Percentiles rank a stretch among this genome's conserved stretches.
phyloP scores from a whole-genome alignment of 352 stramenopile genomes.

The Phytophthora aleatoria region DNA sequence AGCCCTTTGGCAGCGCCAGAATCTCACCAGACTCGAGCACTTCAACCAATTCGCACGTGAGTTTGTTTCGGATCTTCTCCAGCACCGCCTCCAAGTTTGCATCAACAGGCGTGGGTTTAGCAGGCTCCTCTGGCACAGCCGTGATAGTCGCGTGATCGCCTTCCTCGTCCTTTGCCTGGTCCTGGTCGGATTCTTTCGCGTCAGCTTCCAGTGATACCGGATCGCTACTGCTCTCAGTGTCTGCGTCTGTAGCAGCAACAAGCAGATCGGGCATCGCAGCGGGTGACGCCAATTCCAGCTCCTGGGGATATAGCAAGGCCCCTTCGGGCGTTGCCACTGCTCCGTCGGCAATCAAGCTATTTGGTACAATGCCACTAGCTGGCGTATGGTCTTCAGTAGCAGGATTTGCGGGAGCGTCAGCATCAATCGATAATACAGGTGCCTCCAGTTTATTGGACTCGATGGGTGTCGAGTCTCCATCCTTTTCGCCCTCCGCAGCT shows the following conservation, averaged over 20 bases:
- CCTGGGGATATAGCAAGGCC: slow-evolving; percentile 23
- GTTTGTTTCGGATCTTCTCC: slow-evolving; percentile 62
- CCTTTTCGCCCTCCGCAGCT: neutral
- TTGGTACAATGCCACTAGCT: slow-evolving; percentile 5
- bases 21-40: slow-evolving; percentile 79
- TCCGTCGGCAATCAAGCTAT: slow-evolving; percentile 18
- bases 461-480: slow-evolving; percentile 5
- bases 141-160: slow-evolving; percentile 56
- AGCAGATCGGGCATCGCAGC: slow-evolving; percentile 29
- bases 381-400: neutral
- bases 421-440: slow-evolving; percentile 21
- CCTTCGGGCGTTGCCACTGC: slow-evolving; percentile 32
- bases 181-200: slow-evolving; percentile 21
- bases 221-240: slow-evolving; percentile 8
- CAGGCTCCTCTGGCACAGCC: slow-evolving; percentile 41
- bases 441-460: slow-evolving; percentile 2
- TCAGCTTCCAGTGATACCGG: slow-evolving; percentile 11
- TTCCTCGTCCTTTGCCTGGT: slow-evolving; percentile 13
- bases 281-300: slow-evolving; percentile 42
- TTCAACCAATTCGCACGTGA: slow-evolving; percentile 62
- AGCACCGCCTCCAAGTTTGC: slow-evolving; percentile 68
- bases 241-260: slow-evolving; percentile 8
- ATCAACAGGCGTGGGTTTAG: slow-evolving; percentile 46
- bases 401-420: slow-evolving; percentile 4
- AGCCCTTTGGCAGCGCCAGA: slow-evolving; percentile 75